Conservation (phyloP, 306 rosid genomes). For the Rubus parviflorus region DNA sequence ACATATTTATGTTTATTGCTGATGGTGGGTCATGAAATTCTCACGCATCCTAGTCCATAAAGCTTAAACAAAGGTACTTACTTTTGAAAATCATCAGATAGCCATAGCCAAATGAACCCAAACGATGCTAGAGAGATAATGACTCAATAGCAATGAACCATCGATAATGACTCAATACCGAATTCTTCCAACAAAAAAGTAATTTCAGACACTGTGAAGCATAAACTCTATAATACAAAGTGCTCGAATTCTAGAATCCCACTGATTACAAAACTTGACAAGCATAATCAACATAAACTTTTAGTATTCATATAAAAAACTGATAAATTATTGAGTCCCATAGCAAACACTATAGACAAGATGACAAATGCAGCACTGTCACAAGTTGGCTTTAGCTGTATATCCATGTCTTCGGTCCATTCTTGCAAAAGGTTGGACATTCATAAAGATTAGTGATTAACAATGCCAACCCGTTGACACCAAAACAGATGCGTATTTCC, state of each 20-base stretch:
- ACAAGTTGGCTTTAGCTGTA: not conserved
- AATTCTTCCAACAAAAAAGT: not conserved
- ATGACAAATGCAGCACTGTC: not conserved
- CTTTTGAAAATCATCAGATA: not conserved
- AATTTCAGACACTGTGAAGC: not conserved
- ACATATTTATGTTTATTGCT: not conserved
- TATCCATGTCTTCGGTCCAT: no score
- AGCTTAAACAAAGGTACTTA: not conserved
- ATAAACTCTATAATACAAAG: not conserved
- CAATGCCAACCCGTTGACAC: not conserved
- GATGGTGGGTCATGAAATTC: not conserved
- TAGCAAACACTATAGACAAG: no score
- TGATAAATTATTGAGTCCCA: no score
- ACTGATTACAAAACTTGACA: not conserved
- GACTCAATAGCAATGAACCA: not conserved
- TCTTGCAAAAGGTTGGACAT: not conserved
- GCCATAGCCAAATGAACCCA: not conserved
- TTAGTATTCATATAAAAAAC: no score
- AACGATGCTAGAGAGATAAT: no score
- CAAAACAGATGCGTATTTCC: not conserved
- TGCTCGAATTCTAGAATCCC: not conserved
- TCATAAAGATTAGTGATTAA: not conserved
- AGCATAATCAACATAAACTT: not conserved
- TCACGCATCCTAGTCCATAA: not conserved
- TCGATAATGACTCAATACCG: not conserved